These are phyloP conservation scores for Aspergillus wentii DNA, from an alignment of 495 filamentous ascomycete genomes.

Conservation along the genomic window DNA sequence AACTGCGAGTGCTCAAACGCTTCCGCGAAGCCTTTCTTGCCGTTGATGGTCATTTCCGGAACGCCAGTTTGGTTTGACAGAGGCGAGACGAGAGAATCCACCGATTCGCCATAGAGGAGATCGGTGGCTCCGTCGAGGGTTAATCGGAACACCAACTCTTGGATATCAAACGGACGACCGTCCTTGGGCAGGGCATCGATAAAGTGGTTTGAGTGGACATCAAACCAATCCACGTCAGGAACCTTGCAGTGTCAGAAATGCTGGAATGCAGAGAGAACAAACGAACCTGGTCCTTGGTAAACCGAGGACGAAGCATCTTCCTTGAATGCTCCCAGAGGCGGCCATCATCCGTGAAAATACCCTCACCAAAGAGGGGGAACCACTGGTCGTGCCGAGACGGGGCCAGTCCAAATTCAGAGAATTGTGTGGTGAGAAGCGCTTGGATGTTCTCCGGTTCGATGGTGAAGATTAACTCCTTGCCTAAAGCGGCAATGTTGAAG, in stretches of 20 bases:
- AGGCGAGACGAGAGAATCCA: conserved; percentile 30
- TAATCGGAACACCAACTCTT: conserved; percentile 53
- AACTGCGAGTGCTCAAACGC: conserved; percentile 42
- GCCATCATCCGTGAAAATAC: conserved; percentile 71
- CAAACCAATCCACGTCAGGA: conserved; percentile 44
- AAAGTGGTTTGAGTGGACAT: conserved; percentile 52
- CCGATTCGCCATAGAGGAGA: conserved; percentile 59
- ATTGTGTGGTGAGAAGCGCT: conserved; percentile 75
- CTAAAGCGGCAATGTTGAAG: conserved; percentile 24
- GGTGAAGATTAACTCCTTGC: conserved; percentile 43
- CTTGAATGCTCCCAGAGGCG: conserved; percentile 57
- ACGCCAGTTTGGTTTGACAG: conserved; percentile 17
- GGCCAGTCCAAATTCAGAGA: conserved; percentile 59
- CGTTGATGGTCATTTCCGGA: conserved; percentile 25
- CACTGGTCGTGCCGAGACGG: conserved; percentile 39
- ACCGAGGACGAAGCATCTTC: conserved; percentile 50
- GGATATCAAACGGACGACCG: conserved; percentile 53
- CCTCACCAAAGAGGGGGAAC: conserved; percentile 47
- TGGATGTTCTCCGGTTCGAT: conserved; percentile 84
- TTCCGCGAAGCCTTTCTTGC: conserved; percentile 36
- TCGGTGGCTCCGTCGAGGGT: conserved; percentile 66
- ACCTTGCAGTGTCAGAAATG: too few species aligned
- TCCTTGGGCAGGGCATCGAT: conserved; percentile 43
- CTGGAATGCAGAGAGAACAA: too few species aligned
- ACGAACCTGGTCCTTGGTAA: conserved; percentile 42